Percentiles rank a stretch among this genome's conserved stretches.
Conservation (phyloP, 148 eudicot species). For the Silene latifolia region DNA sequence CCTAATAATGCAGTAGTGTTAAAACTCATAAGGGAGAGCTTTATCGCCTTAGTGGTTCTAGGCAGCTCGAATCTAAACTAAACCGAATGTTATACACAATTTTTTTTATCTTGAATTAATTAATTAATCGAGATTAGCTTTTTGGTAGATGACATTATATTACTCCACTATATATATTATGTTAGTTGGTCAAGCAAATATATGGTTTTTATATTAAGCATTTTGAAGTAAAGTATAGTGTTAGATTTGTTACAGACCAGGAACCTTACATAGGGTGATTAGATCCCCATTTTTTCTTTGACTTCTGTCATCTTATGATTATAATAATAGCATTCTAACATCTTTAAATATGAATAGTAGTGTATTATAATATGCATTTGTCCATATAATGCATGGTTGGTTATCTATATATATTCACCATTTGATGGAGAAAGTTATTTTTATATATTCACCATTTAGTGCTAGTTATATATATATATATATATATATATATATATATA, state of each 20-base stretch:
- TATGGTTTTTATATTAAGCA: conserved; percentile 20
- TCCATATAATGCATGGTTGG: conserved; percentile 31
- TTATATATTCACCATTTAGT: too few relatives aligned
- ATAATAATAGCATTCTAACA: conserved; percentile 34
- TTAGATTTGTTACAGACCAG: conserved; percentile 44
- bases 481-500: too few relatives aligned
- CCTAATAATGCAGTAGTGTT: too few relatives aligned
- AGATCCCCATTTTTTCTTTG: conserved; percentile 63
- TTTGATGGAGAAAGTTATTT: too few relatives aligned
- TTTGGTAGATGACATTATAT: conserved; percentile 50
- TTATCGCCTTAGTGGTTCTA: too few relatives aligned
- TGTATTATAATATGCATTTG: conserved; percentile 30
- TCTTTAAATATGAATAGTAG: conserved; percentile 42
- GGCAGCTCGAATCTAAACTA: too few relatives aligned
- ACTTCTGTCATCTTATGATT: conserved; percentile 41
- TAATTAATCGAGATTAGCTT: conserved; percentile 22
- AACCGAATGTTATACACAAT: too few relatives aligned
- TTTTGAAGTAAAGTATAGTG: conserved; percentile 35
- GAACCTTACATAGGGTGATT: conserved; percentile 43
- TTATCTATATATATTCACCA: background rate
- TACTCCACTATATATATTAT: conserved; percentile 47
- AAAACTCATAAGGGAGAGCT: too few relatives aligned
- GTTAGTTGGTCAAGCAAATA: conserved; percentile 56
- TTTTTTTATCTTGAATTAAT: background rate
- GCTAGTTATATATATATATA: too few relatives aligned